Base-by-base conservation (phyloP, 345 rosid genomes). In the Eucalyptus curtisii region DNA sequence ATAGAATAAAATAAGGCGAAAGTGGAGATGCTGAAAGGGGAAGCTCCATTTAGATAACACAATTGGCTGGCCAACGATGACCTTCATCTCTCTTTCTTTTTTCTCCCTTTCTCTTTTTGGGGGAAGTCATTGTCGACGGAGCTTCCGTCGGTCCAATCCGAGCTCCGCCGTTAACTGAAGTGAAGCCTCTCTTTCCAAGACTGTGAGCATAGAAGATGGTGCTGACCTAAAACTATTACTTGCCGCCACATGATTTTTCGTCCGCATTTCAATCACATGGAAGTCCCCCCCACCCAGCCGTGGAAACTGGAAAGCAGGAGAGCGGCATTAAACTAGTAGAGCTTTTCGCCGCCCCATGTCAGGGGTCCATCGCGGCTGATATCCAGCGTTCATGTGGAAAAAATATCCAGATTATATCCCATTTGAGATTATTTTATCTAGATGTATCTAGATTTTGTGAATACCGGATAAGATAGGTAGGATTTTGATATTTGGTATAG, bases 71-170 rank as follows among this genome's bases (percentile, higher is more conserved):
- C 13, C 61, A 1, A 55, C 1, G 30, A 24, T 55, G 30, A 24
- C n/a, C n/a, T 49, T 50, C 9, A 14, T 49, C 52, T 3, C 55
- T 19, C 55, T 55, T 55, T 86, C 2, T 33, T 10, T n/a, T 2
- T 20, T 7, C 7, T 10, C 1, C 7, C 6, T 37, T 3, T 1
- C 20, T 19, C 13, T 10, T 10, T 71, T 37, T 10, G 6, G 24
- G 19, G 13, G 4, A 6, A 22, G 13, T 17, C 81, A 4, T 16
- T 5, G 80, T 68, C 6, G 80, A 33, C 44, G 40, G 80, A 33
- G 80, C 45, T 33, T 17, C 45, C 6, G 13, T 10, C 45, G 22
- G 45, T 52, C 57, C 57, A 20, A 33, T 33, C 44, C 13, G 27
- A 37, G 25, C 80, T 68, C 44, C 44, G 25, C 80, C 80, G 13